Percentiles rank a stretch among this genome's conserved stretches.
Evolutionary conservation across 2,329 filamentous ascomycete genomes (phyloP).

Genomic region (Xylaria arbuscula): DNA sequence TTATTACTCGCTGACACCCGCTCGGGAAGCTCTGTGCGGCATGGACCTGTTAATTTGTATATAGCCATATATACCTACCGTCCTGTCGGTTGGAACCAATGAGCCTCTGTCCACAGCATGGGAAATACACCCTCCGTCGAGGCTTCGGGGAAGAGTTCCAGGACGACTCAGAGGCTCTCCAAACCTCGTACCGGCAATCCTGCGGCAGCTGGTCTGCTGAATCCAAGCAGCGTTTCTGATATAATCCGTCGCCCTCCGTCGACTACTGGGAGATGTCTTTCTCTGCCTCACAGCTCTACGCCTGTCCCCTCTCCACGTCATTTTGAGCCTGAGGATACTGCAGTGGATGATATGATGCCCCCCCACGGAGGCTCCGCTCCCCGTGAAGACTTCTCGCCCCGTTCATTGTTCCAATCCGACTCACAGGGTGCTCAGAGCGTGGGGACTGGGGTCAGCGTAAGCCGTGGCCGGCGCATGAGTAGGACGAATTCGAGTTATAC

Average conservation of each 20-base stretch:
- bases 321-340: constrained; percentile 34
- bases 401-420: constrained; percentile 53
- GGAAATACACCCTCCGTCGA: constrained; percentile 63
- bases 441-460: constrained; percentile 42
- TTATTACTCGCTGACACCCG: constrained; percentile 46
- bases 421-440: constrained; percentile 51
- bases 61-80: constrained; percentile 52
- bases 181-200: constrained; percentile 60
- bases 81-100: constrained; percentile 43
- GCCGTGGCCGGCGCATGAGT: constrained; percentile 41
- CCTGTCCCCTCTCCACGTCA: constrained; percentile 39
- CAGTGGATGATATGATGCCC: constrained; percentile 23
- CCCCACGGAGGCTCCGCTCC: constrained; percentile 33
- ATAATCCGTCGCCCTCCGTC: constrained; percentile 48
- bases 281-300: constrained; percentile 42
- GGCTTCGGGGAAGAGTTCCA: constrained; percentile 52
- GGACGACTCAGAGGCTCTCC: constrained; percentile 61
- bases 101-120: constrained; percentile 54
- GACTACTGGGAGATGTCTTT: constrained; percentile 42
- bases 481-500: constrained; percentile 52
- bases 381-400: constrained; percentile 39
- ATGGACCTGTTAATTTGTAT: constrained; percentile 55
- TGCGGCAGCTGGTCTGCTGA: constrained; percentile 57
- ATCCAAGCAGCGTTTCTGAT: constrained; percentile 51
- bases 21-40: constrained; percentile 50